Base-by-base conservation (phyloP, 768 basidiomycete genomes). In the Lactarius hatsudake region DNA sequence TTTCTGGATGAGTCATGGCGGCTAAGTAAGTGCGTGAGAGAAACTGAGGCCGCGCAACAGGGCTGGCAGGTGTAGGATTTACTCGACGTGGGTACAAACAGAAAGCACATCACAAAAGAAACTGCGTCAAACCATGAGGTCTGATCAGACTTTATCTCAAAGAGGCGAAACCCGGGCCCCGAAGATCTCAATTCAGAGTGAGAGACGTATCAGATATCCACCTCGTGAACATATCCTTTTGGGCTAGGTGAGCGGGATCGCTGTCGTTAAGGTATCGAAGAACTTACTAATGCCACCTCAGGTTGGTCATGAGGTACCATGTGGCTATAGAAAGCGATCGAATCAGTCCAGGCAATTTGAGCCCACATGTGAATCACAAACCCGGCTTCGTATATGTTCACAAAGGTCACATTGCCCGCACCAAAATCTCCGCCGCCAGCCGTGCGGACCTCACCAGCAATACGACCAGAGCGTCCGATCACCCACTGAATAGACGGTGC, bases 251-350 rank as follows among this genome's bases (percentile, higher is more conserved):
- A 62, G 59, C 28, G 62, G 23, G 53, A 54, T 66, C 43, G 48
- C 34, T 15, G 51, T 40, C 9, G 32, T 5, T 6, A n/a, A 30
- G 20, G 62, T 51, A n/a, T 28, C 32, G 59, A 73, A 56, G 45
- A 36, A 74, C 87, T 59, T 72, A 89, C 93, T 74, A 94, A 78
- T 55, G 94, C 86, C 48, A 88, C 94, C 73, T 92, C 90, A 1
- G 94, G 90, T 74, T 96, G 93, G 77, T 98, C 93, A 73, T 83
- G 88, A 5, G 94, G 94, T 10, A 93, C 93, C 93, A 94, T 91
- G 75, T 94, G 92, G 42, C 91, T 92, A 71, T 7, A 66, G 68
- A 68, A 55, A 48, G 32, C 26, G 30, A 43, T 9, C 34, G 8
- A 4, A 57, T 62, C 36, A 63, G 57, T 42, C 23, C 20, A 53